Evolutionary conservation across 2,329 filamentous ascomycete genomes (phyloP).

Genomic region (Trichoderma sp.): DNA sequence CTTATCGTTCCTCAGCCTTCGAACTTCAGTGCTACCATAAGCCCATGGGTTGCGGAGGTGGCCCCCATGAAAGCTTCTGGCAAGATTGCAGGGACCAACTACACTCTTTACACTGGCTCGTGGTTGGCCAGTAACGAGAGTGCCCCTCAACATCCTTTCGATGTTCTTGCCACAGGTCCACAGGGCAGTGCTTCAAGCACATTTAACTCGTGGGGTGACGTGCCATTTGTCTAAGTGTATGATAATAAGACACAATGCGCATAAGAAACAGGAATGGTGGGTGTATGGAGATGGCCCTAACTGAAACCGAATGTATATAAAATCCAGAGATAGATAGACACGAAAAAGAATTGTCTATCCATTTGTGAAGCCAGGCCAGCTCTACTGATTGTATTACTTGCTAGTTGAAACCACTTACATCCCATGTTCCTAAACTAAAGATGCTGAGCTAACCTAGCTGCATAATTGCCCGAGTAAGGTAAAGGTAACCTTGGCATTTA

Average conservation of each 20-base stretch:
- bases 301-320: not conserved
- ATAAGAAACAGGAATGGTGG: not conserved
- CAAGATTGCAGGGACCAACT: not conserved
- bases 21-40: not conserved
- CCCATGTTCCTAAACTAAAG: not conserved
- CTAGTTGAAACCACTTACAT: not conserved
- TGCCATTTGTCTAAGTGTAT: not conserved
- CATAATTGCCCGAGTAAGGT: not conserved
- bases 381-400: not conserved
- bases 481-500: not conserved
- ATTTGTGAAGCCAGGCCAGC: not conserved
- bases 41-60: not conserved
- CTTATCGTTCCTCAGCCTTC: not conserved
- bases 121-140: not conserved
- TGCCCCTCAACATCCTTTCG: not conserved
- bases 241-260: not conserved
- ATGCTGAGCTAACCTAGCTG: not conserved
- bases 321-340: not conserved
- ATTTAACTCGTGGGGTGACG: not conserved
- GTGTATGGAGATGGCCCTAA: rapidly evolving
- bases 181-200: not conserved
- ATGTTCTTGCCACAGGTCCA: not conserved
- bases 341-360: not conserved
- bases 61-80: not conserved
- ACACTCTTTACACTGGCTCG: not conserved